A percentile compares a stretch with the other conserved stretches of the same genome.
Evolutionary conservation across 768 basidiomycete species (phyloP).

Genomic region (Termitomyces sp.): DNA sequence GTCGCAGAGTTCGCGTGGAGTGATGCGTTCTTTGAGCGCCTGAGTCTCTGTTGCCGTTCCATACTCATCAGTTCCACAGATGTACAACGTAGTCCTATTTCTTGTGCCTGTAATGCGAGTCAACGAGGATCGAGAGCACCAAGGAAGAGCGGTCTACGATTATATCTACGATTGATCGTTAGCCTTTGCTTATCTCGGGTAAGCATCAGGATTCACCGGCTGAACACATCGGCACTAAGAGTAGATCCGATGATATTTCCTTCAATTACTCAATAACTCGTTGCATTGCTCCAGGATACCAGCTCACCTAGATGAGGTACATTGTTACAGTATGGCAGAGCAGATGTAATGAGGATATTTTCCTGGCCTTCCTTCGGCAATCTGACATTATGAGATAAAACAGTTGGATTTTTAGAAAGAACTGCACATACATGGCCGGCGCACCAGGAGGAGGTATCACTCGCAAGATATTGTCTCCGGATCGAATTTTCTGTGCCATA

Average conservation of each 20-base stretch:
- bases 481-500: slow-evolving; percentile 51
- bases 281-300: slow-evolving; percentile 9
- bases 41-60: slow-evolving; percentile 99
- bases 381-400: slow-evolving; percentile 22
- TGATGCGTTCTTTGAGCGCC: slow-evolving; percentile 81
- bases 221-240: slow-evolving; percentile 95
- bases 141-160: slow-evolving; percentile 31
- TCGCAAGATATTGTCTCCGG: slow-evolving; percentile 43
- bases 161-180: slow-evolving; percentile 41
- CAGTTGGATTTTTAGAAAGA: slow-evolving; percentile 8
- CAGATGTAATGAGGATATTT: slow-evolving; percentile 91
- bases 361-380: slow-evolving; percentile 79
- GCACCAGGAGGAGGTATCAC: slow-evolving; percentile 48
- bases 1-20: slow-evolving; percentile 79
- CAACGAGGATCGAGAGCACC: not conserved
- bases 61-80: slow-evolving; percentile 99
- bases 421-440: slow-evolving; percentile 38
- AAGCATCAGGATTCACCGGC: slow-evolving; percentile 57
- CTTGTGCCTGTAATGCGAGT: slow-evolving; percentile 46
- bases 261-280: slow-evolving; percentile 16
- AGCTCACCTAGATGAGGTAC: slow-evolving; percentile 87
- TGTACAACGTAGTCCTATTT: slow-evolving; percentile 86
- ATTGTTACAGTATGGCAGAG: slow-evolving; percentile 95
- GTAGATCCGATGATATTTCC: slow-evolving; percentile 95
- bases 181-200: not conserved